A percentile compares a stretch with the other conserved stretches of the same genome.
These are phyloP conservation scores for Paramarasmius palmivorus DNA, from an alignment of 1,284 basidiomycete genomes.

Conservation along the genomic window DNA sequence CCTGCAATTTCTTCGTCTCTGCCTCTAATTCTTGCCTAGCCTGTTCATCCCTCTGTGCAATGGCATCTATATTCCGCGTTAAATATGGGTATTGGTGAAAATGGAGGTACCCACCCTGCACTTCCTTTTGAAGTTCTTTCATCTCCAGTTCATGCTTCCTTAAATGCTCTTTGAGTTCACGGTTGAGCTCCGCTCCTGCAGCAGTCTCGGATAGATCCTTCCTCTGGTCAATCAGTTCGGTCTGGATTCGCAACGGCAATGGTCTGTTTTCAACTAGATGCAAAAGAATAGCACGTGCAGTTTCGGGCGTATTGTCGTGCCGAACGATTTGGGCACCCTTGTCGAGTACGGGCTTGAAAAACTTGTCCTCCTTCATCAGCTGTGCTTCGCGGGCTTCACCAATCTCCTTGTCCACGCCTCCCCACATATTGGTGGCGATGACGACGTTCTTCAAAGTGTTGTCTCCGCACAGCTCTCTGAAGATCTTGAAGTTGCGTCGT, in stretches of 20 bases:
- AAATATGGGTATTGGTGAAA: no score
- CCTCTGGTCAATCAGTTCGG: conserved; percentile 27
- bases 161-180: conserved; percentile 32
- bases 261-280: conserved; percentile 32
- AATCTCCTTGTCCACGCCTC: conserved; percentile 32
- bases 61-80: background rate
- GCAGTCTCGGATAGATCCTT: conserved; percentile 37
- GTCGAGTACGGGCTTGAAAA: conserved; percentile 46
- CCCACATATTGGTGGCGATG: conserved; percentile 56
- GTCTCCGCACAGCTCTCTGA: conserved; percentile 53
- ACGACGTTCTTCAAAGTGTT: conserved; percentile 47
- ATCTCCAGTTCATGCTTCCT: conserved; percentile 39
- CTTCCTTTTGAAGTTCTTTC: background rate
- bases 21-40: background rate
- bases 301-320: conserved; percentile 34
- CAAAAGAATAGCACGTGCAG: conserved; percentile 34
- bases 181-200: conserved; percentile 31
- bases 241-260: conserved; percentile 27
- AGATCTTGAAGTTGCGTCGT: conserved; percentile 49
- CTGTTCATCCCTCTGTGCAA: background rate
- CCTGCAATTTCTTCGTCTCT: background rate
- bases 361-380: conserved; percentile 38
- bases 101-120: no score
- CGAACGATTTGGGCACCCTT: conserved; percentile 42
- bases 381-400: conserved; percentile 42